Conservation (phyloP, 768 basidiomycete genomes). For the Boletus patriciae region DNA sequence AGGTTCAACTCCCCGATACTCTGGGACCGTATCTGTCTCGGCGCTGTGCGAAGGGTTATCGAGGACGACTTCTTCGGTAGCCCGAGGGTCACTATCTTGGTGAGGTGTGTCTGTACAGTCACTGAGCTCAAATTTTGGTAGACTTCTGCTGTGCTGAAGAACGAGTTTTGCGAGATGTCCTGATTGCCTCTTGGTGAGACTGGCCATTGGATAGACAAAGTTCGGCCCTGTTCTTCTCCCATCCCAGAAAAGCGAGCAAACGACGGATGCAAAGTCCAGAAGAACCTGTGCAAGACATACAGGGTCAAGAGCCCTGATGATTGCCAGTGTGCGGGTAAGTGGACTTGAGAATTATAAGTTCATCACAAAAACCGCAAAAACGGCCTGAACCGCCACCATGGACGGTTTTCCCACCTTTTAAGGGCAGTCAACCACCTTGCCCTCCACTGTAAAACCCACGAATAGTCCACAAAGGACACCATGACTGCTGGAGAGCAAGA, state of each 20-base stretch:
- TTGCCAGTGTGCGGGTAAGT: neutral
- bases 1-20: neutral
- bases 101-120: neutral
- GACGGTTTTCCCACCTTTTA: too few relatives aligned
- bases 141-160: constrained; percentile 11
- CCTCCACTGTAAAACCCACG: too few relatives aligned
- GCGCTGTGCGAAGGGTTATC: neutral
- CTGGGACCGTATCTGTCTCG: neutral
- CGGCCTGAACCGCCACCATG: too few relatives aligned
- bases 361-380: too few relatives aligned
- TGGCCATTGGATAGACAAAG: constrained; percentile 19
- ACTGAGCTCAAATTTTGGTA: neutral
- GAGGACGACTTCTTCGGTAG: neutral
- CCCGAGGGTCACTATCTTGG: neutral
- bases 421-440: too few relatives aligned
- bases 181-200: constrained; percentile 19
- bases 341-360: too few relatives aligned
- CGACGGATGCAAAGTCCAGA: constrained; percentile 15
- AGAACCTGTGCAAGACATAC: constrained; percentile 13
- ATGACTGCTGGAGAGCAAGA: too few relatives aligned
- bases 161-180: constrained; percentile 17
- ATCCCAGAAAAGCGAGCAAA: constrained; percentile 21
- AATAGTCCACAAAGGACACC: too few relatives aligned
- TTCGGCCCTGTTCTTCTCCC: constrained; percentile 21
- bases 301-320: constrained; percentile 8